Base-by-base conservation (phyloP, 2,329 filamentous ascomycete genomes). In the Phaeosphaeria sp. region DNA sequence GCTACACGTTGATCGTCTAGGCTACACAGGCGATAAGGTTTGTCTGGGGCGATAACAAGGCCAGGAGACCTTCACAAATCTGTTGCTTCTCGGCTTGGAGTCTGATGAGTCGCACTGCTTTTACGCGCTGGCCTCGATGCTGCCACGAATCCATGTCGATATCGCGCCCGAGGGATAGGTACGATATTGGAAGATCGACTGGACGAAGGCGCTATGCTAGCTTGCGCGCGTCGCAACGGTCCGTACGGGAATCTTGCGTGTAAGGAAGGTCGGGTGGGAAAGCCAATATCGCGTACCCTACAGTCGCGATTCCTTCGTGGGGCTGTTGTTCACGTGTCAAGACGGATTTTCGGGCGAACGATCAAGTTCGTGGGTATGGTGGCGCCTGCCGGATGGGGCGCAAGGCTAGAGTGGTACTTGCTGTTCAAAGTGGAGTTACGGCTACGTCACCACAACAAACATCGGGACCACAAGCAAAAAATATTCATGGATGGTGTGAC, bases 181-280 rank as follows among this genome's bases (percentile, higher is more conserved):
- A 39, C 36, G 15, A 39, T 39, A 39, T 39, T 39, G 36, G 7
- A 6, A n/a, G 36, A 39, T 39, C 36, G 13, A 15, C 36, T 13
- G 17, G 36, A 17, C 36, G 56, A 61, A 61, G 58, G 52, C 58
- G 54, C 51, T 58, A 63, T 63, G 60, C 50, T 30, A 21, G 30
- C 20, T 58, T 50, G 59, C 60, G 56, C 58, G 42, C 59, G 44
- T 33, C 46, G 50, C 56, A 54, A 41, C 41, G 27, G 25, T 59
- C 21, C 21, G 48, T 22, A 39, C 21, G 30, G 48, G 22, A 50
- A 42, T 33, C 30, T 11, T 42, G 21, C 33, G 33, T 43, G 21
- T 39, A 39, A n/a, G 36, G 36, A 39, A 39, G 36, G 36, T 39
- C 36, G 36, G 25, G 9, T 39, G 13, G 36, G 15, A n/a, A n/a